phyloP scores from a whole-genome alignment of 2,329 filamentous ascomycete species.

The Pseudogymnoascus sp. region DNA sequence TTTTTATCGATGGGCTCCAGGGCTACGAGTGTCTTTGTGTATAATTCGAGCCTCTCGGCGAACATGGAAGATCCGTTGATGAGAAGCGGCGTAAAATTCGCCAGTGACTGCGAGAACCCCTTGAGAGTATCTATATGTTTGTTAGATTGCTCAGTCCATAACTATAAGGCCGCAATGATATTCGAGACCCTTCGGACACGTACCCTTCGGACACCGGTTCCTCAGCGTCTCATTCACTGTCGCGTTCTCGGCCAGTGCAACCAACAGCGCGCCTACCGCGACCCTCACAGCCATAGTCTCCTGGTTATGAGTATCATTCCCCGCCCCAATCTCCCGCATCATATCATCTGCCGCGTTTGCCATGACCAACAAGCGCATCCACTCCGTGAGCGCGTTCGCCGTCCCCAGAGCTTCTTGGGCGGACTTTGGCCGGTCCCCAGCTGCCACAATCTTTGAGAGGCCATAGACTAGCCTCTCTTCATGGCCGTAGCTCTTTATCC shows the following conservation, averaged over 20 bases:
- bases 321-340: conserved; percentile 32
- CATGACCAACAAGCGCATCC: conserved; percentile 50
- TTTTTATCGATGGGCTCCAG: conserved; percentile 48
- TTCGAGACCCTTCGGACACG: conserved; percentile 15
- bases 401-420: conserved; percentile 42
- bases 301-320: conserved; percentile 36
- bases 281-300: conserved; percentile 54
- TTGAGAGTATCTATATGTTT: conserved; percentile 36
- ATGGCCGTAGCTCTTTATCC: conserved; percentile 46
- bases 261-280: conserved; percentile 54
- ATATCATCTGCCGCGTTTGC: conserved; percentile 41
- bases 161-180: too few species aligned
- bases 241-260: conserved; percentile 52
- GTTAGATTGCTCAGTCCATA: not conserved
- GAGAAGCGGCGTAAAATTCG: conserved; percentile 46
- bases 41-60: conserved; percentile 42
- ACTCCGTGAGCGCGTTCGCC: conserved; percentile 42
- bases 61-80: conserved; percentile 47
- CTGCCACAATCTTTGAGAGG: conserved; percentile 28
- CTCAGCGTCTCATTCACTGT: conserved; percentile 45
- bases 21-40: conserved; percentile 46
- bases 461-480: conserved; percentile 28
- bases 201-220: conserved; percentile 45
- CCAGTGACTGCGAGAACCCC: conserved; percentile 41
- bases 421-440: conserved; percentile 40